Percentiles rank a stretch among this genome's conserved stretches.
phyloP scores from a whole-genome alignment of 2,329 filamentous ascomycete species.

The Zalaria sp. region DNA sequence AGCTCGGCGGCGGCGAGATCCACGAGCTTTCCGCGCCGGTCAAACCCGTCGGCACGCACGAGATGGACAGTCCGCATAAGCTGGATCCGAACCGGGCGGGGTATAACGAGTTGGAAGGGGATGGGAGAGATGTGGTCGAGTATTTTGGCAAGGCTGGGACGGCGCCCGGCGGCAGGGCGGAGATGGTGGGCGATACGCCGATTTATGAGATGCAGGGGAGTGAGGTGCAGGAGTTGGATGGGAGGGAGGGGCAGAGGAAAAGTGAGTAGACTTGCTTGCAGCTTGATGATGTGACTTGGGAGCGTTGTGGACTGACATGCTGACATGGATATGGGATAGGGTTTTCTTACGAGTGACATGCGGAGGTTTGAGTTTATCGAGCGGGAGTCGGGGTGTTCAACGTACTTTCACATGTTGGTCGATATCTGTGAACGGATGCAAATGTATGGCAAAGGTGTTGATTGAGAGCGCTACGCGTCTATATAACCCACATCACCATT shows the following conservation, averaged over 20 bases:
- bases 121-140: slow-evolving; percentile 5
- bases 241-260: not conserved
- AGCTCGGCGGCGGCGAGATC: slow-evolving; percentile 18
- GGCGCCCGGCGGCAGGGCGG: slow-evolving; percentile 5
- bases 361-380: too few species aligned
- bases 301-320: too few species aligned
- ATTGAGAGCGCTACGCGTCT: too few species aligned
- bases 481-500: too few species aligned
- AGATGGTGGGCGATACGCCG: slow-evolving; percentile 7
- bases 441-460: too few species aligned
- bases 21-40: slow-evolving; percentile 18
- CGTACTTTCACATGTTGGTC: too few species aligned
- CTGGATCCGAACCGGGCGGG: slow-evolving; percentile 18
- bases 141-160: slow-evolving; percentile 5
- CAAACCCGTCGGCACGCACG: slow-evolving; percentile 10
- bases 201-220: slow-evolving; percentile 16
- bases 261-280: too few species aligned
- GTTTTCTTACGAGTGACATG: too few species aligned
- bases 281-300: too few species aligned
- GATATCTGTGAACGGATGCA: too few species aligned
- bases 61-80: slow-evolving; percentile 17
- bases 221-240: slow-evolving; percentile 13
- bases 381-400: too few species aligned
- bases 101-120: slow-evolving; percentile 18
- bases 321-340: too few species aligned